A percentile compares a stretch with the other conserved stretches of the same genome.
Evolutionary conservation across 148 eudicot genomes (phyloP).

Genomic region (Fallopia convolvulus): DNA sequence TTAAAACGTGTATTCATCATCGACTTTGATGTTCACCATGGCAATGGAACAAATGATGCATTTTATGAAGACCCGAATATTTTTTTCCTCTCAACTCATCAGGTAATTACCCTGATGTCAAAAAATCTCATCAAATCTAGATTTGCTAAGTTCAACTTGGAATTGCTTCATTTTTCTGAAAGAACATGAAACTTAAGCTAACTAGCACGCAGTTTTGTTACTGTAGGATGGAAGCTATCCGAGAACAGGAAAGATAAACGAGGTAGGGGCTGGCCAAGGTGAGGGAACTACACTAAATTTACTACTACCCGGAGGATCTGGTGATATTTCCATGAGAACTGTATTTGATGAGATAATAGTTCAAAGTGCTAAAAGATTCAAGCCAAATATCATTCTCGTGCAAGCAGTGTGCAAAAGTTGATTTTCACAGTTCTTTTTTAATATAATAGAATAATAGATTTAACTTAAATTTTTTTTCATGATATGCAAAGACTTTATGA

Average conservation of each 20-base stretch:
- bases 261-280: slow-evolving; percentile 63
- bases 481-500: too few species aligned
- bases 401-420: too few species aligned
- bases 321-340: slow-evolving; percentile 73
- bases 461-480: too few species aligned
- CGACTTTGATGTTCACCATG: slow-evolving; percentile 97
- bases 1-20: slow-evolving; percentile 81
- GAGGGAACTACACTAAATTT: slow-evolving; percentile 86
- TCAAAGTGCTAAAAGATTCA: slow-evolving; percentile 78
- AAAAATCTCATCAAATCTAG: background rate
- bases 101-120: slow-evolving; percentile 31
- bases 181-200: background rate
- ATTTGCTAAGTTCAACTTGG: background rate
- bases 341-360: slow-evolving; percentile 80
- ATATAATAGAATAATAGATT: too few species aligned
- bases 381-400: slow-evolving; percentile 85
- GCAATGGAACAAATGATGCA: slow-evolving; percentile 92
- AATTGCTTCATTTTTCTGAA: background rate
- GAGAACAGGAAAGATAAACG: slow-evolving; percentile 79
- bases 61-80: slow-evolving; percentile 90
- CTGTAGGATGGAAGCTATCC: slow-evolving; percentile 91
- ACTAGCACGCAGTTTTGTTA: background rate
- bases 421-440: too few species aligned
- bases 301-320: slow-evolving; percentile 88
- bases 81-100: slow-evolving; percentile 89